Evolutionary conservation across 441 rosid species (phyloP).

Genomic region (California macrophylla): DNA sequence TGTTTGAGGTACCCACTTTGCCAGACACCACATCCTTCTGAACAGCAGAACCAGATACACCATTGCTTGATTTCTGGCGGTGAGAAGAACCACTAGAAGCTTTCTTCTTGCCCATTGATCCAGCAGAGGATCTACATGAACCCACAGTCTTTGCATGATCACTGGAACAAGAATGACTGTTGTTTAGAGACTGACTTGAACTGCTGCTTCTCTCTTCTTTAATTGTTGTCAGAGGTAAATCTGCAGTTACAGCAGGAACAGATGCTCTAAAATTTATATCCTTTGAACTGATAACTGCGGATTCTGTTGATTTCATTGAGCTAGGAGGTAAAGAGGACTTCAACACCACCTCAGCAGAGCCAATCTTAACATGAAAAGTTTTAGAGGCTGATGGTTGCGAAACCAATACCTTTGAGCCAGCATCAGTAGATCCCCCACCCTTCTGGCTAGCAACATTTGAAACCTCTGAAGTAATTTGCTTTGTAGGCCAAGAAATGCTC

Average conservation of each 20-base stretch:
- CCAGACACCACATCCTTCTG: constrained; percentile 37
- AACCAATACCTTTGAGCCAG: constrained; percentile 47
- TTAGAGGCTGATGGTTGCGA: constrained; percentile 51
- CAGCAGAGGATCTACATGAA: constrained; percentile 42
- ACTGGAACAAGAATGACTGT: constrained; percentile 59
- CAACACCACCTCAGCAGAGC: constrained; percentile 36
- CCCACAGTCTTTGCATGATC: constrained; percentile 54
- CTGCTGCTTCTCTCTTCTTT: constrained; percentile 67
- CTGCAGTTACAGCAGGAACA: constrained; percentile 30
- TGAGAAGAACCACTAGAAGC: constrained; percentile 37
- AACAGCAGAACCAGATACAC: constrained; percentile 32
- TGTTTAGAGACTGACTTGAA: constrained; percentile 71
- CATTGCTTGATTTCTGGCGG: constrained; percentile 46
- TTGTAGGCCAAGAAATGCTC: constrained; percentile 52
- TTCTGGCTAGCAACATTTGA: constrained; percentile 51
- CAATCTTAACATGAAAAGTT: constrained; percentile 43
- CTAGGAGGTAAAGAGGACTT: constrained; percentile 44
- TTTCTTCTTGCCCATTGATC: constrained; percentile 35
- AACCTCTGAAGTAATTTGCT: constrained; percentile 46
- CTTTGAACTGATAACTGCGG: constrained; percentile 31
- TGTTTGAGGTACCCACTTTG: constrained; percentile 39
- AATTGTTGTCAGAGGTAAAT: constrained; percentile 28
- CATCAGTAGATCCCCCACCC: constrained; percentile 48
- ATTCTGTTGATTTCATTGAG: constrained; percentile 39
- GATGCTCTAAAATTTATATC: constrained; percentile 40